Base-by-base conservation (phyloP, 257 asterid species). In the Ballota nigra region DNA sequence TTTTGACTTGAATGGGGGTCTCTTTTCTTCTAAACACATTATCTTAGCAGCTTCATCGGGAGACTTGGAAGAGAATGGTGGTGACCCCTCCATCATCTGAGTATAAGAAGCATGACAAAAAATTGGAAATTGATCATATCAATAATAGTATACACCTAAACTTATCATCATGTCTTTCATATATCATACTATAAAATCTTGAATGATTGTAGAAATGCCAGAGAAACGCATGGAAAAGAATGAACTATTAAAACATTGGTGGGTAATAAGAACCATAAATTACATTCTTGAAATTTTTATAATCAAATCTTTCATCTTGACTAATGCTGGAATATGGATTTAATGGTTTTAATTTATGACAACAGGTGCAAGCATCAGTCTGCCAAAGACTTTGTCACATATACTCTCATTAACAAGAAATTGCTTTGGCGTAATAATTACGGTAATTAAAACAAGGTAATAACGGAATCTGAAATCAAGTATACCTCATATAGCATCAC, bases 21-120 rank as follows among this genome's bases (percentile, higher is more conserved):
- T 85, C 83, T 83, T 85, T 49, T 75, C 93, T 75, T 94, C 96
- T 63, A 87, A 26, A 67, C 97, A 91, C 60, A 88, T 84, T 75
- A 83, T 53, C 76, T 77, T 84, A 28, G 85, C 78, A 58, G 86
- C 90, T 70, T 87, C 99, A 19, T 86, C 93, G 0, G 89, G 88
- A 70, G 95, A 68, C 83, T 89, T 94, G 75, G 97, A 89, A 47
- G 92, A 81, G 85, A 86, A 84, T 19, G 97, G 91, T 4, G 88
- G 84, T 2, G 76, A 62, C 57, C 99, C 97, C 77, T 94, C 97
- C 87, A 94, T 77, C 97, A 94, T 94, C 99, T 92, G 77, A 63
- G 75, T 4, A 64, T 60, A 77, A 69, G n/a, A 64, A 43, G 36
- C 9, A 16, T 16, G 29, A 67, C 34, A 65, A 63, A 22, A 22